Percentiles rank a stretch among this genome's conserved stretches.
These are phyloP conservation scores for Thermothielavioides terrestris DNA, from an alignment of 495 filamentous ascomycete genomes.

Conservation along the genomic window DNA sequence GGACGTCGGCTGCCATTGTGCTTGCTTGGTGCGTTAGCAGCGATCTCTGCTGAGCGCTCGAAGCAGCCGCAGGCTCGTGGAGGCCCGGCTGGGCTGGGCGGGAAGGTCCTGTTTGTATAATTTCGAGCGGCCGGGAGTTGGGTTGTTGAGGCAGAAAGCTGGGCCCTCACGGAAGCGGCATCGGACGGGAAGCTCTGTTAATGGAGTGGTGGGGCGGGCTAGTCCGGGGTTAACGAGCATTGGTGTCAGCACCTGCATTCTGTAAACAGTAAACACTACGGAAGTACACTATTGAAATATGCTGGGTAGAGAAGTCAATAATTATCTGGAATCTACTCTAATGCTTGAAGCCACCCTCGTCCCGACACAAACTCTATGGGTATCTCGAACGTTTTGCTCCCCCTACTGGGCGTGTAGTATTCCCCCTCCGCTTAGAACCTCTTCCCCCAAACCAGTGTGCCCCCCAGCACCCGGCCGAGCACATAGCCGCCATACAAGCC, in stretches of 20 bases:
- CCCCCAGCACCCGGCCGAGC: constrained; percentile 30
- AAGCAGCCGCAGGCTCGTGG: too few relatives aligned
- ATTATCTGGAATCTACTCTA: too few relatives aligned
- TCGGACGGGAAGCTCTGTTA: constrained; percentile 12
- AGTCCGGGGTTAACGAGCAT: neutral
- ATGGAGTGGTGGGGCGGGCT: too few relatives aligned
- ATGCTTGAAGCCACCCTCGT: neutral
- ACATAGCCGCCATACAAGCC: constrained; percentile 36
- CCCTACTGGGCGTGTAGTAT: neutral
- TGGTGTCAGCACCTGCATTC: neutral
- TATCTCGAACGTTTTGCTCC: neutral
- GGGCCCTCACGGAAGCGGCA: constrained; percentile 8
- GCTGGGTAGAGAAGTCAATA: too few relatives aligned
- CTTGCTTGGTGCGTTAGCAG: too few relatives aligned
- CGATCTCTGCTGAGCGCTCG: too few relatives aligned
- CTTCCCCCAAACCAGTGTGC: constrained; percentile 32
- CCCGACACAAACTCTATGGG: neutral
- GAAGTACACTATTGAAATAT: too few relatives aligned
- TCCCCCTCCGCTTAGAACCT: constrained; percentile 18
- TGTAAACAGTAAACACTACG: too few relatives aligned
- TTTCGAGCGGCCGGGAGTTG: neutral
- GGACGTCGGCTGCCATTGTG: constrained; percentile 14
- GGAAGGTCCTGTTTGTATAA: neutral
- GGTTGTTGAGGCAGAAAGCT: neutral
- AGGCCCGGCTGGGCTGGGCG: neutral